A percentile compares a stretch with the other conserved stretches of the same genome.
phyloP scores from a whole-genome alignment of 768 basidiomycete genomes.

The Kwoniella botswanensis region DNA sequence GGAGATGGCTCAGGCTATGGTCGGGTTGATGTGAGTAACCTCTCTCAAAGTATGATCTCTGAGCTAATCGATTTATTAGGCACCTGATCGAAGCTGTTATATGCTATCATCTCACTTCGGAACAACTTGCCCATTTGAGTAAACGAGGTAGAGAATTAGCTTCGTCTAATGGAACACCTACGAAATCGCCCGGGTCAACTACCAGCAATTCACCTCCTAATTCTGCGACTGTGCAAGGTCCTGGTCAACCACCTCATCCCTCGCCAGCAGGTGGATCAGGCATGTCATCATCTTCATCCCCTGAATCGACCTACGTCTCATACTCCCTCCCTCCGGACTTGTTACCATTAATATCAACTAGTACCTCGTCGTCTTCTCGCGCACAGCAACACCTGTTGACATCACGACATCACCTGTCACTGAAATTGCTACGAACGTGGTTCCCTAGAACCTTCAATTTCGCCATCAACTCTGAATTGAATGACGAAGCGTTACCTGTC shows the following conservation, averaged over 20 bases:
- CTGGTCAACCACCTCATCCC: conserved; percentile 13
- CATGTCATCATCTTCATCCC: conserved; percentile 22
- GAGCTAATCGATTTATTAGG: conserved; percentile 20
- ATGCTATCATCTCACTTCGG: conserved; percentile 35
- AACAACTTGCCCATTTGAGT: conserved; percentile 37
- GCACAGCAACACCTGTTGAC: conserved; percentile 33
- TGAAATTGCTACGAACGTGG: conserved; percentile 23
- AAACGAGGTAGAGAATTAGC: conserved; percentile 21
- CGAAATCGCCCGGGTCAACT: conserved; percentile 25
- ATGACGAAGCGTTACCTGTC: conserved; percentile 39
- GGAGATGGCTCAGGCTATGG: conserved; percentile 45
- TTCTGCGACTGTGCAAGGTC: not conserved
- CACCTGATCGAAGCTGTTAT: conserved; percentile 50
- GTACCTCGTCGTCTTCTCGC: conserved; percentile 26
- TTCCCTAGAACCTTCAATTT: conserved; percentile 44
- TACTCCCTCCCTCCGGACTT: conserved; percentile 32
- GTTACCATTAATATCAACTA: conserved; percentile 31
- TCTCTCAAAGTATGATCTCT: not conserved
- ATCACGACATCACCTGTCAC: conserved; percentile 41
- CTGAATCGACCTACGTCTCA: conserved; percentile 12
- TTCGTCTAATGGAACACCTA: conserved; percentile 13
- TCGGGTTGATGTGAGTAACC: conserved; percentile 48
- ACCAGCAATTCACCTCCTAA: conserved; percentile 29
- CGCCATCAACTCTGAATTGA: conserved; percentile 41
- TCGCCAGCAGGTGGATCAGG: conserved; percentile 23